Base-by-base conservation (phyloP, 2,329 filamentous ascomycete species). In the Chaetoscypha palmicola region DNA sequence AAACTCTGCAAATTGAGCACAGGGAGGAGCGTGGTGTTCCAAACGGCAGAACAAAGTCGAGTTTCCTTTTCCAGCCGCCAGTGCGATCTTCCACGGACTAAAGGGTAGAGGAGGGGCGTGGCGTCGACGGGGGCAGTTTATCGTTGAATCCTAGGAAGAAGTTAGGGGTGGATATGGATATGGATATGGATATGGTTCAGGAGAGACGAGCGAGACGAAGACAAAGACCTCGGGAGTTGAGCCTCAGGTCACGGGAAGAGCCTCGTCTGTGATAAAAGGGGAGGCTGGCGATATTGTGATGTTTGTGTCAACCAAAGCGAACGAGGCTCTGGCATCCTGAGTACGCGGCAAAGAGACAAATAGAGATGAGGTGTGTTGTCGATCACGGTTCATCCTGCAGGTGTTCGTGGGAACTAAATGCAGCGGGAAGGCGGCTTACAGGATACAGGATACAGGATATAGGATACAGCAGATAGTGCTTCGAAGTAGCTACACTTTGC, bases 1-100 rank as follows among this genome's bases (percentile, higher is more conserved):
- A 54, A 54, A 52, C 44, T 54, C 51, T 54, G 47, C 49, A 54
- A 54, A 50, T 52, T 47, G 38, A 46, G 24, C 28, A 26, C 43
- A 33, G 45, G 49, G 51, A 42, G 48, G 33, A 40, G 42, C 32
- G 16, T 16, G 35, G 26, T 33, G 32, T 21, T 38, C 19, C 24
- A 47, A 45, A 44, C 44, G 48, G 50, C 43, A 45, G 39, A 44
- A 49, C 40, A 31, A 34, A 40, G 16, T 19, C 14, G 11, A 34
- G n/a, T 41, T 42, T 21, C 37, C 31, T 37, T 22, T 42, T 22
- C 34, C 28, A 26, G 31, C 24, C 21, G 14, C 24, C 43, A 10
- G 34, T 28, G 37, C 34, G 28, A 43, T 37, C 33, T 39, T 10
- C 32, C 19, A 21, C 46, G 41, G 37, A 32, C 28, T 14, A 24